Percentiles rank a stretch among this genome's conserved stretches.
phyloP scores from a whole-genome alignment of 2,329 filamentous ascomycete species.

The Fusarium anthophilum region DNA sequence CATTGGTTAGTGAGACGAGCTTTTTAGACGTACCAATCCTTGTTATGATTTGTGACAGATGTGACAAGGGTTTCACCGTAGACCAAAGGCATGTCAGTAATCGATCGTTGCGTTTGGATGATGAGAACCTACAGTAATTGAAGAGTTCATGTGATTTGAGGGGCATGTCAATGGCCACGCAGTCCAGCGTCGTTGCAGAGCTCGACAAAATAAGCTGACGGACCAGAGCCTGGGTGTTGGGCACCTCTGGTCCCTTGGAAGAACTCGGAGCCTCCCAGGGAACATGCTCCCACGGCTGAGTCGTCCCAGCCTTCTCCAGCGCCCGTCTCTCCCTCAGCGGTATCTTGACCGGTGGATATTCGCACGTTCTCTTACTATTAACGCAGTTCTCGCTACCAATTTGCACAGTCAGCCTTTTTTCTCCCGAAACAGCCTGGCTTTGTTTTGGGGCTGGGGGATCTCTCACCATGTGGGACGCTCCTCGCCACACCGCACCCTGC shows the following conservation, averaged over 20 bases:
- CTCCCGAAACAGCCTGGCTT: too few relatives aligned
- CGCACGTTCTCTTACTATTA: neutral
- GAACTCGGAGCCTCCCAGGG: neutral
- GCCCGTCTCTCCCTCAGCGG: slow-evolving; percentile 12
- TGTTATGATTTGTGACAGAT: neutral
- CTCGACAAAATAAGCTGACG: neutral
- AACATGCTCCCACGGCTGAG: neutral
- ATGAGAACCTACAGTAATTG: slow-evolving; percentile 3
- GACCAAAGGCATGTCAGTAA: neutral
- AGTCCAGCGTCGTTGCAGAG: neutral
- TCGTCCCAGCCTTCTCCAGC: slow-evolving; percentile 1
- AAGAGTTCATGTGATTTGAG: slow-evolving; percentile 17
- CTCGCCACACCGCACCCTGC: slow-evolving; percentile 17
- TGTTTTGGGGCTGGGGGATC: neutral
- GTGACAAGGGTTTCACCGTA: neutral
- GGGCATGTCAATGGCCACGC: slow-evolving; percentile 10
- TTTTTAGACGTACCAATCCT: neutral
- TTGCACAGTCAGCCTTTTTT: neutral
- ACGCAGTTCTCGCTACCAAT: slow-evolving; percentile 4
- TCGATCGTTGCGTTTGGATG: accelerated
- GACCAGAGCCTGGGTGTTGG: neutral
- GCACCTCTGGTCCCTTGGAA: neutral
- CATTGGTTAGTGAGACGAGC: accelerated
- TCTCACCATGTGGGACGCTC: slow-evolving; percentile 14
- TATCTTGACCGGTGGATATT: slow-evolving; percentile 7